phyloP scores from a whole-genome alignment of 2,329 filamentous ascomycete species.

The Monosporascus sp. region DNA sequence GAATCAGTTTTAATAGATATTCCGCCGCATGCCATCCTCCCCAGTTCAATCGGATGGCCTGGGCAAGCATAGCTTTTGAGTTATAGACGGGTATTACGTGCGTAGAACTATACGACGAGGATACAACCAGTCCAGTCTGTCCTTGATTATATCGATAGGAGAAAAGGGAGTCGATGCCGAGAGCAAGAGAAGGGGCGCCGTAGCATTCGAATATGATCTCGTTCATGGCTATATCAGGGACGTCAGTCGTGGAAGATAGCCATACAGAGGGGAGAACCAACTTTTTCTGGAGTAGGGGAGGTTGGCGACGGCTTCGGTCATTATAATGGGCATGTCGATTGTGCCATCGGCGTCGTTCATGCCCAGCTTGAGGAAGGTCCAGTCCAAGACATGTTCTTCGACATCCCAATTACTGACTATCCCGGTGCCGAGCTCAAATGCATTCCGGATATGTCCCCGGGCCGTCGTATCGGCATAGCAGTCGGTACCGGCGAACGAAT shows the following conservation, averaged over 20 bases:
- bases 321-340: slow-evolving; percentile 82
- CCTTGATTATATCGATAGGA: slow-evolving; percentile 92
- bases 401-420: slow-evolving; percentile 97
- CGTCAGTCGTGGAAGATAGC: slow-evolving; percentile 1
- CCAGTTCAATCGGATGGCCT: slow-evolving; percentile 91
- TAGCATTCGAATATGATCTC: slow-evolving; percentile 98
- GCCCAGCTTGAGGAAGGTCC: slow-evolving; percentile 89
- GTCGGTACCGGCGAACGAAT: slow-evolving; percentile 87
- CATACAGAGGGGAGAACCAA: slow-evolving; percentile 39
- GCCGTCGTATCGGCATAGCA: slow-evolving; percentile 94
- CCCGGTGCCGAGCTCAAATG: slow-evolving; percentile 86
- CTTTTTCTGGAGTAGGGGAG: slow-evolving; percentile 82
- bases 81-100: slow-evolving; percentile 93
- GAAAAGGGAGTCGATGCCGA: slow-evolving; percentile 95
- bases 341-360: slow-evolving; percentile 69
- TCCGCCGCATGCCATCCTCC: slow-evolving; percentile 86
- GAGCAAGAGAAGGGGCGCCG: slow-evolving; percentile 80
- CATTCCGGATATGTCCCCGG: slow-evolving; percentile 80
- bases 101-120: slow-evolving; percentile 88
- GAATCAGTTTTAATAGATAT: slow-evolving; percentile 84
- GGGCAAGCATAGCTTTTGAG: slow-evolving; percentile 74
- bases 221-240: slow-evolving; percentile 68
- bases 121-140: slow-evolving; percentile 80
- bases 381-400: slow-evolving; percentile 91
- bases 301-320: slow-evolving; percentile 95